Conservation (phyloP, 2,329 filamentous ascomycete genomes). For the Beauveria medogensis region DNA sequence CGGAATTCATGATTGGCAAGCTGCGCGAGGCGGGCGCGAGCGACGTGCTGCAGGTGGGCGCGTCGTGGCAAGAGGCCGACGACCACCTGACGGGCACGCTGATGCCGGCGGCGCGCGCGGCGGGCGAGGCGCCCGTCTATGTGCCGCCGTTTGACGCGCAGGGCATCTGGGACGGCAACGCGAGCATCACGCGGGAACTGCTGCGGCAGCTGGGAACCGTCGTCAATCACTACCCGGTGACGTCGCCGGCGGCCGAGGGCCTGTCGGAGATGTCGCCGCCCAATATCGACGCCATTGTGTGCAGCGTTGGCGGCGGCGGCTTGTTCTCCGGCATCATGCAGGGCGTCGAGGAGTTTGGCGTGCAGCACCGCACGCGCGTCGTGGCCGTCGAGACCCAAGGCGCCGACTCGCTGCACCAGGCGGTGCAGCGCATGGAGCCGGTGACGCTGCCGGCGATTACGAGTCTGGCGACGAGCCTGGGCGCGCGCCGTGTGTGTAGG, state of each 20-base stretch:
- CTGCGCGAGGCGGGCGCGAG: constrained; percentile 53
- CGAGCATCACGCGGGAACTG: constrained; percentile 44
- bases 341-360: constrained; percentile 38
- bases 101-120: constrained; percentile 18
- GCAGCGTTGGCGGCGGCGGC: constrained; percentile 72
- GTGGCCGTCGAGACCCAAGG: constrained; percentile 67
- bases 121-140: constrained; percentile 42
- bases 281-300: constrained; percentile 58
- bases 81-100: constrained; percentile 52
- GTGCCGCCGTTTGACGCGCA: constrained; percentile 60
- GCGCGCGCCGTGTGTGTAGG: constrained; percentile 57
- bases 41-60: constrained; percentile 57
- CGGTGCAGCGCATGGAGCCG: constrained; percentile 43
- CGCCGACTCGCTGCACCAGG: constrained; percentile 55
- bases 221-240: constrained; percentile 24
- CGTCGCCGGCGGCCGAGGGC: constrained; percentile 58
- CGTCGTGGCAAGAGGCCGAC: constrained; percentile 62
- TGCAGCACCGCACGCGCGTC: constrained; percentile 33
- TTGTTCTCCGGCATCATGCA: constrained; percentile 66
- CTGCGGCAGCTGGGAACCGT: constrained; percentile 25
- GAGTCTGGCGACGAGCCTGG: constrained; percentile 62
- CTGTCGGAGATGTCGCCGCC: constrained; percentile 45
- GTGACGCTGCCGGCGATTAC: constrained; percentile 62
- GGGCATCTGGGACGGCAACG: constrained; percentile 58
- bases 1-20: constrained; percentile 59